Conservation (phyloP, 495 filamentous ascomycete genomes). For the Aspergillus sclerotiicarbonarius region DNA sequence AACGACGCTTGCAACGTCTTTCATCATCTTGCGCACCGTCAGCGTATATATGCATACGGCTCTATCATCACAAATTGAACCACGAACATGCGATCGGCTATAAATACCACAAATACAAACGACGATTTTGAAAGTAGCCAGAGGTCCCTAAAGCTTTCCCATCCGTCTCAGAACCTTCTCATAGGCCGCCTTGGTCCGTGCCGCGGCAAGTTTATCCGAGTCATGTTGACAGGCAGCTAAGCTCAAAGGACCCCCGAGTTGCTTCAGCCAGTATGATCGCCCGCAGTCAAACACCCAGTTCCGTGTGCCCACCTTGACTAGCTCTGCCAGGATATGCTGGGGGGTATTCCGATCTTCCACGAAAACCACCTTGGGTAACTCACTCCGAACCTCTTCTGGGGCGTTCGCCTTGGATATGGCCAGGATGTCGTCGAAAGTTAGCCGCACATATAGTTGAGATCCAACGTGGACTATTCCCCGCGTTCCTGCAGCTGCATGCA, state of each 20-base stretch:
- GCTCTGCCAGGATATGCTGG: constrained; percentile 35
- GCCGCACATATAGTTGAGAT: constrained; percentile 30
- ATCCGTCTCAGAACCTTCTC: constrained; percentile 15
- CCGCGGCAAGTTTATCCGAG: constrained; percentile 26
- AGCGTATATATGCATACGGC: too few relatives aligned
- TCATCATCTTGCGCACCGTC: too few relatives aligned
- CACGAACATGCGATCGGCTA: not conserved
- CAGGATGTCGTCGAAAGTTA: constrained; percentile 32
- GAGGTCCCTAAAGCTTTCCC: constrained; percentile 7
- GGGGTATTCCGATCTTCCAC: constrained; percentile 27
- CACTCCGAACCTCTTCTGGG: constrained; percentile 19
- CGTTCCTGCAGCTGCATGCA: constrained; percentile 35
- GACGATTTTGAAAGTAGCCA: not conserved
- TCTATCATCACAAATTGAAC: too few relatives aligned
- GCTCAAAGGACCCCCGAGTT: constrained; percentile 33
- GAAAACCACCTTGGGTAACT: constrained; percentile 29
- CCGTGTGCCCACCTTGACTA: constrained; percentile 33
- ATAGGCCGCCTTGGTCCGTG: constrained; percentile 24
- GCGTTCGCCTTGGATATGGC: constrained; percentile 20
- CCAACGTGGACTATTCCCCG: constrained; percentile 35
- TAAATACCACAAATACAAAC: not conserved
- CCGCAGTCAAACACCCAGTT: constrained; percentile 41
- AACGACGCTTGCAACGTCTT: too few relatives aligned
- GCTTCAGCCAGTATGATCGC: constrained; percentile 36
- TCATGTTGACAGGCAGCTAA: constrained; percentile 27